Evolutionary conservation across 345 rosid species (phyloP), one percentile per base, ranked within the genome.

Genomic region (Draba incana): DNA sequence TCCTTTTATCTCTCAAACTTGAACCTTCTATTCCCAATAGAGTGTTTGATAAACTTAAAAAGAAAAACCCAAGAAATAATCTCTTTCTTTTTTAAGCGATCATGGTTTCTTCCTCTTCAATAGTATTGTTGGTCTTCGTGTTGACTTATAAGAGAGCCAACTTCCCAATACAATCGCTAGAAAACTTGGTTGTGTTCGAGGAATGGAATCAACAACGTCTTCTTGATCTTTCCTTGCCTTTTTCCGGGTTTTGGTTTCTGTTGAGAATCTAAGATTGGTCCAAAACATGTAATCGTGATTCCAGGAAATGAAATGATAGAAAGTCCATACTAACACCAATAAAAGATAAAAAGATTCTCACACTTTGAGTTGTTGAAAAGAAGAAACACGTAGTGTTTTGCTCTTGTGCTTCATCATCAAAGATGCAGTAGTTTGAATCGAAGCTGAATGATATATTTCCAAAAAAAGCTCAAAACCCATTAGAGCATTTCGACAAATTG

Each of bases 371-470:
- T 79, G 80, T 57, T 66, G 80, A 8, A 77, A 43, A 53, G 77
- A 51, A 68, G 67, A 31, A 53, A 44, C 57, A 25, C 57, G 35
- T 37, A 71, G 62, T 69, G 66, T 73, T 60, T 55, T 71, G 27
- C 86, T 67, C 75, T 72, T 57, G 11, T 68, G 66, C 66, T 74
- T 80, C 81, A 74, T 74, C 57, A 66, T 69, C 55, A 81, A 81
- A 38, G 66, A 45, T 55, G 66, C 61, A 72, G 71, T 43, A 73
- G 52, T 69, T 67, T 71, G 68, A 93, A 88, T 15, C 77, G 83
- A 83, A 93, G 97, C 96, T 88, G 86, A 66, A 69, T 3, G 20
- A 20, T 20, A 20, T 20, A 20, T 54, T 44, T 12, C 44, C 4
- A 39, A 53, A 28, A 57, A 57, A 14, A 57, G n/a, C 62, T 37